Base-by-base conservation (phyloP, 148 eudicot genomes). In the Vaccinium vitisidaea region DNA sequence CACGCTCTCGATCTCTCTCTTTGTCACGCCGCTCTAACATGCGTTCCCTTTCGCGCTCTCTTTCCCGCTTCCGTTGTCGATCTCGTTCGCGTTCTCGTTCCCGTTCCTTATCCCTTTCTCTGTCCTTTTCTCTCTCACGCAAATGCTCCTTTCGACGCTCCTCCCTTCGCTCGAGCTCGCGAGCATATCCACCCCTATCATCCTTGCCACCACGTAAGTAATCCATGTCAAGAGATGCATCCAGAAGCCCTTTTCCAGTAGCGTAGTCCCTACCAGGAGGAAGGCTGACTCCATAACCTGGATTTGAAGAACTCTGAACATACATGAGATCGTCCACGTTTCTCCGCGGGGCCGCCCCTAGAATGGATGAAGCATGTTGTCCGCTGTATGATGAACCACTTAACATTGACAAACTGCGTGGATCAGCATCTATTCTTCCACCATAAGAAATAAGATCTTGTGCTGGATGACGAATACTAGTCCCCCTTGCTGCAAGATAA, bases 191-290 rank as follows among this genome's bases (percentile, higher is more conserved):
- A 12, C 19, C 86, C 32, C 90, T 83, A 75, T 92, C 98, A 84
- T 91, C 94, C 75, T 94, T 94, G 48, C 90, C 87, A 75, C 89
- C 87, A 83, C 90, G 94, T 83, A 90, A 87, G 88, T 92, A 94
- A 74, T 94, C 98, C 6, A 92, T 83, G 50, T 97, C 98, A 56
- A 90, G 91, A 8, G 93, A 77, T 49, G 93, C 84, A 23, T 91
- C 94, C 83, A 90, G 98, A 75, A 96, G 94, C 84, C 95, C 97
- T 87, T 97, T 97, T 75, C 98, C 95, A 63, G 90, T 82, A 85
- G 96, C 94, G 86, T 97, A 97, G 86, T 95, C 98, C 87, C 99
- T 97, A 13, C 99, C 99, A 54, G 99, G 98, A 83, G 99, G 99
- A 74, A 97, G 92, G 88, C 99, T 97, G 67, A 97, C 95, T 84